phyloP scores from a whole-genome alignment of 1,284 basidiomycete species.

The Lentinula novae-zelandiae region DNA sequence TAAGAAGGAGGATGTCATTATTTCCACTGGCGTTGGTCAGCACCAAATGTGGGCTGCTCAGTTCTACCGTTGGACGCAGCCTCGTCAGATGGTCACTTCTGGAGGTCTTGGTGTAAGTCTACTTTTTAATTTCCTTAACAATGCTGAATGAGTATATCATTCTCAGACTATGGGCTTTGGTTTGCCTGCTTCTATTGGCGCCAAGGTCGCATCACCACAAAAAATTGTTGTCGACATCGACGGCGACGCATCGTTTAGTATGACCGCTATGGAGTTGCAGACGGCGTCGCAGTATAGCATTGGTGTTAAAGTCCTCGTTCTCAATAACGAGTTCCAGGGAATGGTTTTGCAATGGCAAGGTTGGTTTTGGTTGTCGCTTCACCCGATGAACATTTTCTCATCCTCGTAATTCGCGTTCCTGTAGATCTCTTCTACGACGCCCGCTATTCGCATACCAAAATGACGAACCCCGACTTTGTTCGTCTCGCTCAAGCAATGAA shows the following conservation, averaged over 20 bases:
- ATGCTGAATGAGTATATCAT: constrained; percentile 13
- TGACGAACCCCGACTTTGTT: constrained; percentile 95
- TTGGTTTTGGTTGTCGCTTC: constrained; percentile 27
- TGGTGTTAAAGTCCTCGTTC: constrained; percentile 88
- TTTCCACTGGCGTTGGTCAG: constrained; percentile 95
- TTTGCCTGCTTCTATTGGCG: constrained; percentile 90
- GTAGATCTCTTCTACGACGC: constrained; percentile 92
- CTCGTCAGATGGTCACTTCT: constrained; percentile 91
- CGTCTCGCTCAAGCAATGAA: constrained; percentile 88
- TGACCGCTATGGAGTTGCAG: constrained; percentile 99
- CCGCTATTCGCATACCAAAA: constrained; percentile 91
- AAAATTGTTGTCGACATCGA: constrained; percentile 97
- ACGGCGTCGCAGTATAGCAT: constrained; percentile 91
- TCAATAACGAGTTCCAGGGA: constrained; percentile 96
- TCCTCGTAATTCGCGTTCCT: constrained; percentile 1
- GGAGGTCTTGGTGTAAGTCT: constrained; percentile 87
- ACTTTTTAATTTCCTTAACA: constrained; percentile 3
- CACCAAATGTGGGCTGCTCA: constrained; percentile 99
- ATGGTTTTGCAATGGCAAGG: constrained; percentile 99
- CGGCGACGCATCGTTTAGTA: constrained; percentile 96
- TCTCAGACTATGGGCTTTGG: constrained; percentile 95
- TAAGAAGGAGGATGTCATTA: constrained; percentile 84
- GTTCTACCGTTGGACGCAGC: constrained; percentile 87
- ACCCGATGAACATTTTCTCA: constrained; percentile 2
- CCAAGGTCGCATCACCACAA: constrained; percentile 92